Base-by-base conservation (phyloP, 2,329 filamentous ascomycete genomes). In the Neospermospora avenae region DNA sequence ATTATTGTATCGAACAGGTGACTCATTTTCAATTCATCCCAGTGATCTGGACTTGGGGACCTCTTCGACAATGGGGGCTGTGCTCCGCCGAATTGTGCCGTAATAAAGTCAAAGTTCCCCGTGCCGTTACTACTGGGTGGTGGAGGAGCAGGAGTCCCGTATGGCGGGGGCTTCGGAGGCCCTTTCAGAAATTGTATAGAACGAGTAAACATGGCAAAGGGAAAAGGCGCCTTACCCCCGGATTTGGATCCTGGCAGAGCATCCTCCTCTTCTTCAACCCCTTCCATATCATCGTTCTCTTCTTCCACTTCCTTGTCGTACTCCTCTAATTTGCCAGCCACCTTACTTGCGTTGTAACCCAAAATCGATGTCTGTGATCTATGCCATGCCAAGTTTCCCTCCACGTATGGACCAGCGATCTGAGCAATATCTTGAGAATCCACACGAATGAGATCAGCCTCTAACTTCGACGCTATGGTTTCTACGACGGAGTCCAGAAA, bases 381-480 rank as follows among this genome's bases (percentile, higher is more conserved):
- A 7, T 75, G 80, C 64, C 73, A 74, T 10, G 72, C 76, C n/a
- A 76, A 62, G 62, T 81, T 79, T 68, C 89, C 85, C 4, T 87
- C 88, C 10, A 93, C 74, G 67, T 92, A 91, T 45, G 84, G 80
- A 2, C 87, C 88, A 0, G 87, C 80, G 25, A 95, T 77, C 53
- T 87, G 80, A 3, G 88, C 88, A 56, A 96, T 75, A 68, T 89
- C 87, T 63, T 86, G 82, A 1, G 90, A 84, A 69, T 87, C 83
- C 11, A 96, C 71, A 20, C 83, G 81, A 34, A 95, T 75, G 3
- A 93, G 70, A 65, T 93, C 85, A 3, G 89, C 87, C 6, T 76
- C 77, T 5, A 89, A 76, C 35, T 84, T 80, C 13, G 77, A 76
- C 0, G 89, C 88, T 45, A 88, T 76, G 54, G 84, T 80, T 61